Percentiles rank a stretch among this genome's conserved stretches.
Evolutionary conservation across 179 eudicot species (phyloP).

Genomic region (Gypsophila paniculata): DNA sequence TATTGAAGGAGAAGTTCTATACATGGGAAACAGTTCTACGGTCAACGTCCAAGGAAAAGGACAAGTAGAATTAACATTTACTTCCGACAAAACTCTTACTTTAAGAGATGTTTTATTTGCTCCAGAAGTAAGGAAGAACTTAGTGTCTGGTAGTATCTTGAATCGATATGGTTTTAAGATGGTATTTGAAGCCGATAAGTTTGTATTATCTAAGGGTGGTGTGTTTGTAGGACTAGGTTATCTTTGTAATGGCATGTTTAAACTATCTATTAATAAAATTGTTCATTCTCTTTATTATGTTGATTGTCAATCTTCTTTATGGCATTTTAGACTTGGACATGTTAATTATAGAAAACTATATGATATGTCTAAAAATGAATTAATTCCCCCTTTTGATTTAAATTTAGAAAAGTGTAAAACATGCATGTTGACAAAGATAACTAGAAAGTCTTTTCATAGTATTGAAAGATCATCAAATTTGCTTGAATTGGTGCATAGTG

Average conservation of each 20-base stretch:
- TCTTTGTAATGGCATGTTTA: slow-evolving; percentile 7
- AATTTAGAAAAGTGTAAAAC: slow-evolving; percentile 11
- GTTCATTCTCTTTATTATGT: background rate
- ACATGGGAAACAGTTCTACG: slow-evolving; percentile 2
- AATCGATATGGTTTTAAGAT: slow-evolving; percentile 6
- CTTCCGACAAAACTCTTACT: too few species aligned
- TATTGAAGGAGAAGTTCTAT: background rate
- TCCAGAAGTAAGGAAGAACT: slow-evolving; percentile 5
- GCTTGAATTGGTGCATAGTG: slow-evolving; percentile 1
- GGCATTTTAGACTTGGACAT: slow-evolving; percentile 5
- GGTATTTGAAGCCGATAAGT: slow-evolving; percentile 3
- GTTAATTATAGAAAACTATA: slow-evolving; percentile 14
- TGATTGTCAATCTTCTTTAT: background rate
- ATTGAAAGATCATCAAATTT: background rate
- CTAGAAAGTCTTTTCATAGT: background rate
- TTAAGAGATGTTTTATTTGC: background rate
- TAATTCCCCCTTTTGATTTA: background rate
- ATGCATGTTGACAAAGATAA: slow-evolving; percentile 10
- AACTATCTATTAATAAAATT: background rate
- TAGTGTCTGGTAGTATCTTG: slow-evolving; percentile 1
- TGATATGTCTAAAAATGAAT: slow-evolving; percentile 6
- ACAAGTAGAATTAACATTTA: background rate
- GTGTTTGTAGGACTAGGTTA: background rate
- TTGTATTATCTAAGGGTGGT: background rate
- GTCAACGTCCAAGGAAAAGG: slow-evolving; percentile 3